Conservation (phyloP, 202 grass and related monocot genomes). For the Carex arenaria region DNA sequence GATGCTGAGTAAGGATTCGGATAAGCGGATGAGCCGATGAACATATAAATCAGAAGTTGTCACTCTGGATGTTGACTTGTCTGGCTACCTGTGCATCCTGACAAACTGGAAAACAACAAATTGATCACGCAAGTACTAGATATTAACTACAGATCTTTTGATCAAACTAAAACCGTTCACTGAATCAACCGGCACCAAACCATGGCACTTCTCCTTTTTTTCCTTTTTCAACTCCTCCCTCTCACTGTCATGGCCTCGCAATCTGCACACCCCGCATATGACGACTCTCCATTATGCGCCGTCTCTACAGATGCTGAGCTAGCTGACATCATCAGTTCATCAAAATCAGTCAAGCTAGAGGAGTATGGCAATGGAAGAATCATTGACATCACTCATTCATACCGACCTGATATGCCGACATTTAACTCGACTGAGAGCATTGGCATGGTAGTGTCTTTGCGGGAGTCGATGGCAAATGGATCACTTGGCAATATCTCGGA, state of each 20-base stretch:
- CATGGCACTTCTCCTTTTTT: slow-evolving; percentile 13
- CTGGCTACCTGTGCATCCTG: too few species aligned
- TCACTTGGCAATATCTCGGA: slow-evolving; percentile 28
- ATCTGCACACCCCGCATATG: slow-evolving; percentile 18
- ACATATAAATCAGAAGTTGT: too few species aligned
- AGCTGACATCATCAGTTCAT: background rate
- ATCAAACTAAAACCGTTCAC: background rate
- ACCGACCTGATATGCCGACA: slow-evolving; percentile 32
- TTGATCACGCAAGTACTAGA: background rate
- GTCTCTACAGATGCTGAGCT: background rate
- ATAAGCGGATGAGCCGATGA: too few species aligned
- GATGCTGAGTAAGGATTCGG: too few species aligned
- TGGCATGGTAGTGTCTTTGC: slow-evolving; percentile 22
- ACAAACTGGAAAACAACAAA: background rate
- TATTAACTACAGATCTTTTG: background rate
- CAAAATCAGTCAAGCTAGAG: background rate
- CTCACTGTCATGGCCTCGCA: background rate
- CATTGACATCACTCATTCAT: slow-evolving; percentile 43
- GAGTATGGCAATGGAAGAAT: slow-evolving; percentile 30
- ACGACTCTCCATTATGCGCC: background rate
- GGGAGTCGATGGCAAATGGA: slow-evolving; percentile 35
- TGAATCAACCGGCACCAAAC: background rate
- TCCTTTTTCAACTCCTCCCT: background rate
- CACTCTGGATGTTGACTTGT: too few species aligned
- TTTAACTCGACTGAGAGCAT: slow-evolving; percentile 1